Percentiles rank a stretch among this genome's conserved stretches.
Evolutionary conservation across 2,329 filamentous ascomycete species (phyloP).

Genomic region (Thielaviopsis euricoi): DNA sequence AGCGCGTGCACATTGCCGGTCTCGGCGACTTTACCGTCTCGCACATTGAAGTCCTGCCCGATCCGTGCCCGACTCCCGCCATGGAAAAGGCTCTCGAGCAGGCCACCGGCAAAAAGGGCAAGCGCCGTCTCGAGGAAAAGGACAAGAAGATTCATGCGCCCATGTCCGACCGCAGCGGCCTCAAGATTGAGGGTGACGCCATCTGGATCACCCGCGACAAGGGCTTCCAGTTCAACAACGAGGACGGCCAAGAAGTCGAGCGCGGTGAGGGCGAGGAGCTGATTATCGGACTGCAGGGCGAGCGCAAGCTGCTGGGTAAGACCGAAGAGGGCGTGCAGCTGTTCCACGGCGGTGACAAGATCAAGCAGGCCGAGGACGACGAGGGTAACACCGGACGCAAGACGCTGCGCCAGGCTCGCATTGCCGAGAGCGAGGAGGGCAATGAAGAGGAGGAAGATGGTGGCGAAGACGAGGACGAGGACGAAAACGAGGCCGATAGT

Average conservation of each 20-base stretch:
- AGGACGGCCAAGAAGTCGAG: constrained; percentile 55
- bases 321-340: constrained; percentile 69
- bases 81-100: constrained; percentile 82
- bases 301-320: constrained; percentile 66
- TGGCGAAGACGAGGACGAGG: constrained; percentile 27
- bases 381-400: constrained; percentile 44
- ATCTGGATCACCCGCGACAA: constrained; percentile 69
- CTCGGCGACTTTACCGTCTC: constrained; percentile 77
- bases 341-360: constrained; percentile 59
- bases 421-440: constrained; percentile 44
- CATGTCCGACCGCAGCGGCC: constrained; percentile 93
- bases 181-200: constrained; percentile 92
- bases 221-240: constrained; percentile 58
- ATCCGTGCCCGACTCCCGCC: constrained; percentile 85
- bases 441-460: constrained; percentile 23
- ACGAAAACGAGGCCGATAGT: constrained; percentile 29
- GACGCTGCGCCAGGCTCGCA: constrained; percentile 37
- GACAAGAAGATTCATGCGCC: constrained; percentile 93
- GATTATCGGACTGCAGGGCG: constrained; percentile 75
- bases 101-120: constrained; percentile 62
- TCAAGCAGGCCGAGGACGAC: constrained; percentile 34
- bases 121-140: constrained; percentile 79
- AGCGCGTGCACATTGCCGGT: constrained; percentile 81
- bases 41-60: constrained; percentile 72
- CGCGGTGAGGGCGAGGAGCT: constrained; percentile 90